phyloP scores from a whole-genome alignment of 306 rosid genomes.

The Casuarina glauca region DNA sequence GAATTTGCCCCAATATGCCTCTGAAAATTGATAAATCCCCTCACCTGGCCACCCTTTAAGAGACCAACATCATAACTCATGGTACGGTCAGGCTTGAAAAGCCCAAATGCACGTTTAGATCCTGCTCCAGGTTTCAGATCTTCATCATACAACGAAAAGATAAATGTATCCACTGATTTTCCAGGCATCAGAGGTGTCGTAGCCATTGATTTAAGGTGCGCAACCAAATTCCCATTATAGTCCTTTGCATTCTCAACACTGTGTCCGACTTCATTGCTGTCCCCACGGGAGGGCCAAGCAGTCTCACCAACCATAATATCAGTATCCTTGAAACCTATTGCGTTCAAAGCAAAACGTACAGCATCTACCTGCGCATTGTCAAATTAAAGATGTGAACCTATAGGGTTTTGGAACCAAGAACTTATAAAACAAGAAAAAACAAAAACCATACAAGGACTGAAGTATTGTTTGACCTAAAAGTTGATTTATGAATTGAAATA shows the following conservation, averaged over 20 bases:
- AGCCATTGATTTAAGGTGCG: slow-evolving; percentile 78
- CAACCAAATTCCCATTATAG: slow-evolving; percentile 78
- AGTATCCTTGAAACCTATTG: slow-evolving; percentile 53
- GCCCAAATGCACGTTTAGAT: slow-evolving; percentile 28
- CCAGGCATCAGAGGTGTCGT: slow-evolving; percentile 94
- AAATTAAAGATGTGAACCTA: neutral
- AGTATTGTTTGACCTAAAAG: neutral
- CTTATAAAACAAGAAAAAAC: neutral
- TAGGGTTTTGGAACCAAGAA: neutral
- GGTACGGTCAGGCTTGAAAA: slow-evolving; percentile 60
- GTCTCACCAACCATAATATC: slow-evolving; percentile 91
- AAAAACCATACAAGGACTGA: neutral
- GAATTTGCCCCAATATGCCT: no score
- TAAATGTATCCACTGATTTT: slow-evolving; percentile 72
- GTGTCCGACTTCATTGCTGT: slow-evolving; percentile 70
- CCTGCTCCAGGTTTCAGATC: slow-evolving; percentile 65
- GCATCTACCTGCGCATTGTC: slow-evolving; percentile 67
- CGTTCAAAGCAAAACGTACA: slow-evolving; percentile 68
- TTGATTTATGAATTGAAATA: neutral
- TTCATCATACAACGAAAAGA: slow-evolving; percentile 84
- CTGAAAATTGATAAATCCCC: neutral
- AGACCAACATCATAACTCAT: slow-evolving; percentile 75
- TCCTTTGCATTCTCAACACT: slow-evolving; percentile 23
- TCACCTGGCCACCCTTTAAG: slow-evolving; percentile 67
- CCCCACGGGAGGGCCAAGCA: slow-evolving; percentile 89